Conservation (phyloP, 2,329 filamentous ascomycete species). For the Aschersonia sp. region DNA sequence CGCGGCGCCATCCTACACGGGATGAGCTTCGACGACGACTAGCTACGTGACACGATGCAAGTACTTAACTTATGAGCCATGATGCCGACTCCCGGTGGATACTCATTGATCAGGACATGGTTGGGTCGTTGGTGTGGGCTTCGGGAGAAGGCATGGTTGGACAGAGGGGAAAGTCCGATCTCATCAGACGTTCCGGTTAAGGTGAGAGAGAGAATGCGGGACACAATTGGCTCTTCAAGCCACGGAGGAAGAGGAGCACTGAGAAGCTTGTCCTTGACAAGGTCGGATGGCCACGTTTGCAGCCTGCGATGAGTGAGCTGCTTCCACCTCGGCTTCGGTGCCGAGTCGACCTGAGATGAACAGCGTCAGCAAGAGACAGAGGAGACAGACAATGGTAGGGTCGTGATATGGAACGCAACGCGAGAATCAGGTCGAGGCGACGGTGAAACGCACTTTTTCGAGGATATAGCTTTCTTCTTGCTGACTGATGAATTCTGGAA, state of each 20-base stretch:
- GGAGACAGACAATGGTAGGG: not conserved
- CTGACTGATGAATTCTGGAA: slow-evolving; percentile 66
- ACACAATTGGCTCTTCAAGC: slow-evolving; percentile 56
- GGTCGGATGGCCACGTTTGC: slow-evolving; percentile 77
- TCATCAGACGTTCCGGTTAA: not conserved
- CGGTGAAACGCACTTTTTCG: slow-evolving; percentile 42
- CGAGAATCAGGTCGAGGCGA: slow-evolving; percentile 9
- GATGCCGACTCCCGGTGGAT: slow-evolving; percentile 76
- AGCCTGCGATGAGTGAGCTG: slow-evolving; percentile 76
- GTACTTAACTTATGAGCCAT: slow-evolving; percentile 69
- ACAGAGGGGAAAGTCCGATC: slow-evolving; percentile 11
- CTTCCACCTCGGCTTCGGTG: slow-evolving; percentile 70
- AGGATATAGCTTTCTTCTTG: slow-evolving; percentile 61
- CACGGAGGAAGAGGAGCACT: slow-evolving; percentile 60
- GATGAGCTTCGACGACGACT: slow-evolving; percentile 16
- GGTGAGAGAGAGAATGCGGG: slow-evolving; percentile 41
- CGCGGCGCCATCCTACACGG: slow-evolving; percentile 55
- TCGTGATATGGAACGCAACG: too few species aligned
- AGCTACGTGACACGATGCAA: slow-evolving; percentile 6
- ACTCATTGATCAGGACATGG: slow-evolving; percentile 90
- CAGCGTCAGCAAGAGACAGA: not conserved
- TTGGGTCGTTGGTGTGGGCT: slow-evolving; percentile 71
- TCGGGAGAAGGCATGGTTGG: slow-evolving; percentile 33
- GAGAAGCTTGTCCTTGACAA: slow-evolving; percentile 66
- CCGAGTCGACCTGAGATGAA: slow-evolving; percentile 36